Evolutionary conservation across 306 rosid species (phyloP), one percentile per base, ranked within the genome.

Genomic region (Leucaena leucocephala): DNA sequence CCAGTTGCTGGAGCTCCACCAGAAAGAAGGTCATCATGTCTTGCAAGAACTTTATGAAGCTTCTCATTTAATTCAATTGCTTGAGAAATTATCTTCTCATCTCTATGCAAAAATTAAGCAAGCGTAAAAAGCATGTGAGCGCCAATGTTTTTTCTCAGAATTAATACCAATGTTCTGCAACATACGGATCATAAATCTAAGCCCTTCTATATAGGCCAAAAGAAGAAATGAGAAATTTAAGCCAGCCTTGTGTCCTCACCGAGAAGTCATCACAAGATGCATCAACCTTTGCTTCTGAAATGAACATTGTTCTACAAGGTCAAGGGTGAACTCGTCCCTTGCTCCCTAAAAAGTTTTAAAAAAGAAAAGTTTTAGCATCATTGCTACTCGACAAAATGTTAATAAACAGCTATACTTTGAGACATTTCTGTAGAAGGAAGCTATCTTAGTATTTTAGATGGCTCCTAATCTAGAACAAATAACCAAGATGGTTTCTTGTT

Each of bases 221-320:
- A 65, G 55, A 39, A 73, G 83, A 71, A 40, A 50, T 63, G 68
- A 75, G 42, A 71, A 75, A 61, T 62, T 71, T 64, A 44, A 80
- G 48, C 85, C 38, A 78, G 89, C 80, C 94, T 84, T 89, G 91
- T 97, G 17, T 63, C 44, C 68, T 63, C 40, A 63, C 68, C 93
- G 89, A 83, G 97, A 94, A 84, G 97, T 64, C 95, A 94, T 88
- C 78, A 92, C 97, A 49, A 94, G 94, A 85, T 94, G 98, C 97
- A 94, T 91, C 71, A 94, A 90, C 76, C 85, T 89, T 82, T 94
- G 97, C 94, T 94, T 90, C 85, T 94, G 97, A 82, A 94, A 94
- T 19, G 97, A 91, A 82, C 98, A 92, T 61, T 94, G 98, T 83
- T 94, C 98, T 74, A 94, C 98, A 59, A 94, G 98, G 81, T 94